Percentiles rank a stretch among this genome's conserved stretches.
Evolutionary conservation across 208 protist genomes (phyloP).

Genomic region (Balamuthia mandrillaris): DNA sequence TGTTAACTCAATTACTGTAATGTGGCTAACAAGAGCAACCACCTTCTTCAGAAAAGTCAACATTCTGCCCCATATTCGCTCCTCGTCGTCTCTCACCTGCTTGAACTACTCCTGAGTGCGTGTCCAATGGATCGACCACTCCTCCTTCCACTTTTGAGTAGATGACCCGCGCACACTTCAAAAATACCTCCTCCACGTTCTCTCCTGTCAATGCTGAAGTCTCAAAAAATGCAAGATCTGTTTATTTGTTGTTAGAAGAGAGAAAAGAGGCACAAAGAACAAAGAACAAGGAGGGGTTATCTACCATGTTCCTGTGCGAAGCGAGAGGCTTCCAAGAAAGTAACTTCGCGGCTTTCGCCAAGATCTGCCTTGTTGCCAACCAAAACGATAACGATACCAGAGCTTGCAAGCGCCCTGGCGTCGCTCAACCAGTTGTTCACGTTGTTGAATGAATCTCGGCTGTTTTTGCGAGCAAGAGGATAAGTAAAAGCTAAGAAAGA

Average conservation of each 20-base stretch:
- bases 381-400: constrained; percentile 61
- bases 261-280: neutral
- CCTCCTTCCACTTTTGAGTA: constrained; percentile 73
- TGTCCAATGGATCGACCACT: too few relatives aligned
- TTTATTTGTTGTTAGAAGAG: neutral
- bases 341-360: constrained; percentile 59
- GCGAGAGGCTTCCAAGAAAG: constrained; percentile 64
- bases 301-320: constrained; percentile 70
- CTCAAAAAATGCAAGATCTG: constrained; percentile 87
- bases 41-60: too few relatives aligned
- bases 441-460: constrained; percentile 63
- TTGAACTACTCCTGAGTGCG: too few relatives aligned
- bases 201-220: constrained; percentile 86
- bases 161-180: constrained; percentile 73
- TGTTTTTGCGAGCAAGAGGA: neutral
- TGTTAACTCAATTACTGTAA: too few relatives aligned
- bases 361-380: constrained; percentile 68
- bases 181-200: constrained; percentile 89
- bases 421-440: constrained; percentile 63
- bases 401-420: constrained; percentile 46
- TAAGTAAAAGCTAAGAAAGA: neutral
- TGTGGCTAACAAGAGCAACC: too few relatives aligned
- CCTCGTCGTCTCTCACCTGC: too few relatives aligned
- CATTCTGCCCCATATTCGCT: too few relatives aligned
- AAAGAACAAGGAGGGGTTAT: neutral